phyloP scores from a whole-genome alignment of 2,329 filamentous ascomycete species.

The Microdochium trichocladiopsis region DNA sequence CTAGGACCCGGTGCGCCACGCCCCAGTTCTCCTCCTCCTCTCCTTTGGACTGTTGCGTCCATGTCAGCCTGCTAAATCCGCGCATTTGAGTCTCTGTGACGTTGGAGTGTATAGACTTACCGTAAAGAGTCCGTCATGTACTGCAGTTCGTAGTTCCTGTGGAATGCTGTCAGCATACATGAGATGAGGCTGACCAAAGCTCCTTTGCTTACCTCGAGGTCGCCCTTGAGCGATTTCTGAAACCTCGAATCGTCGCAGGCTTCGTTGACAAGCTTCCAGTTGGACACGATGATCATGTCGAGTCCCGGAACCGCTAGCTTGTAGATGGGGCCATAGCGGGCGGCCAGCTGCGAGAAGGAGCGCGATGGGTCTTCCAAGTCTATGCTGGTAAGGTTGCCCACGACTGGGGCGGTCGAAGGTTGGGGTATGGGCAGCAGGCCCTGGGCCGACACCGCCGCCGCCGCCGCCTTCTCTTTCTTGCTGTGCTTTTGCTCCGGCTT shows the following conservation, averaged over 20 bases:
- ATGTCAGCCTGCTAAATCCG: no score
- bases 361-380: neutral
- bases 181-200: neutral
- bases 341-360: neutral
- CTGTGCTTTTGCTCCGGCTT: neutral
- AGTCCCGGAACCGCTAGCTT: neutral
- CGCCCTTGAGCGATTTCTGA: constrained; percentile 29
- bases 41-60: neutral
- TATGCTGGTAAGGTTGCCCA: neutral
- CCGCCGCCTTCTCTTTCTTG: neutral
- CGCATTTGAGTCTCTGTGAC: neutral
- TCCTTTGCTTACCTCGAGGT: constrained; percentile 13
- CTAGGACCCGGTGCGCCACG: constrained; percentile 43
- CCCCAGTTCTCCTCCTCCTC: constrained; percentile 36
- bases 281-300: constrained; percentile 31
- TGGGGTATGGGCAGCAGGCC: neutral
- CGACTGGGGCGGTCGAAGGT: neutral
- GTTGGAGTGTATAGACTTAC: constrained; percentile 10
- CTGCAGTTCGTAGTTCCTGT: constrained; percentile 34
- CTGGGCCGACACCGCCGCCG: neutral
- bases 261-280: constrained; percentile 35
- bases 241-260: constrained; percentile 40
- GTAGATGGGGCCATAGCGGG: constrained; percentile 1
- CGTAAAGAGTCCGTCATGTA: constrained; percentile 43
- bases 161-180: neutral